Conservation (phyloP, 768 basidiomycete species). For the Serendipita sp. region DNA sequence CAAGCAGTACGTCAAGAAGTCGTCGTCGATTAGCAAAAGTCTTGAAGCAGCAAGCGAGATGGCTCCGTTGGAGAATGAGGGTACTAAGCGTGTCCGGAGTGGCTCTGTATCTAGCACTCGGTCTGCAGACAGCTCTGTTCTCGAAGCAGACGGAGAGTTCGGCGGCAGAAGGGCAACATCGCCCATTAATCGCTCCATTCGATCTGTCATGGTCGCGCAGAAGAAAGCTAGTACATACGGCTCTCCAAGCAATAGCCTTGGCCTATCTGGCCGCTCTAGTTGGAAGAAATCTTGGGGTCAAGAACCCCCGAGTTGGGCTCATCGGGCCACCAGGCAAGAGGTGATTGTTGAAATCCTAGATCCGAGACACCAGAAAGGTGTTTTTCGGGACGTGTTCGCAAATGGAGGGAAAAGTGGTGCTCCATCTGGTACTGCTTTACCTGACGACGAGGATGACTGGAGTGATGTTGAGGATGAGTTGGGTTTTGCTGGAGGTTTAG, state of each 20-base stretch:
- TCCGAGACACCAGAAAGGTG: constrained; percentile 17
- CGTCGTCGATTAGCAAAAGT: background rate
- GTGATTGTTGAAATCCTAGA: constrained; percentile 43
- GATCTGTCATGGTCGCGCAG: constrained; percentile 62
- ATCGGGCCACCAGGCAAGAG: constrained; percentile 39
- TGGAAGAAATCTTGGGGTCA: constrained; percentile 86
- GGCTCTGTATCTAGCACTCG: background rate
- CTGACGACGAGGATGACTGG: constrained; percentile 59
- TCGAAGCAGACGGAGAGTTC: background rate
- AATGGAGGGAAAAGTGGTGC: constrained; percentile 28
- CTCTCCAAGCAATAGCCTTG: constrained; percentile 21
- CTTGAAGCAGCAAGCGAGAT: background rate
- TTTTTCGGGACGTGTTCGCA: constrained; percentile 67
- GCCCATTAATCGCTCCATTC: constrained; percentile 22
- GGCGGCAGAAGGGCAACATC: background rate
- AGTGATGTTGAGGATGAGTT: constrained; percentile 86
- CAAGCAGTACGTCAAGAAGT: background rate
- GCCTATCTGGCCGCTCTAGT: constrained; percentile 43
- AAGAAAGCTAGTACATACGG: constrained; percentile 53
- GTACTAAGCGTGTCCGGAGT: background rate
- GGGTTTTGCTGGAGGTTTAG: constrained; percentile 59
- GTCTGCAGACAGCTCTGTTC: background rate
- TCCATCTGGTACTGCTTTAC: constrained; percentile 21
- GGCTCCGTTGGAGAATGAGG: background rate
- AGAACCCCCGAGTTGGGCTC: constrained; percentile 75